Evolutionary conservation across 768 basidiomycete genomes (phyloP).

Genomic region (Cystobasidiopsis lactophilus): DNA sequence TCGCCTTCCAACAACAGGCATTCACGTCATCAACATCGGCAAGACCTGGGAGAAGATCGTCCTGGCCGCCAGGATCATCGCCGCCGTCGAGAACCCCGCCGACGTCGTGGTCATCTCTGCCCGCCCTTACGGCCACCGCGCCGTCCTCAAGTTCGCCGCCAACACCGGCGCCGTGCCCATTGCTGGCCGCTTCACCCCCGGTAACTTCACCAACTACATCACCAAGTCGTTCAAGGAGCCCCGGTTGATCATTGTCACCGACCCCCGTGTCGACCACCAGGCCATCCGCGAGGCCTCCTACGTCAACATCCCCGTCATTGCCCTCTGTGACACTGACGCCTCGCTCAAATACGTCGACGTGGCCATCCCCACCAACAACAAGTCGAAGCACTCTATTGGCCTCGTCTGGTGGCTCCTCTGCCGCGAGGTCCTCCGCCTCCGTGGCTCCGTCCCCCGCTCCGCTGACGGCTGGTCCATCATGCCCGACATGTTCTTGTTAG

Average conservation of each 20-base stretch:
- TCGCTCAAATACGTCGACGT: conserved; percentile 94
- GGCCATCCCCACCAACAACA: conserved; percentile 98
- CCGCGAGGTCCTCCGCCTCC: conserved; percentile 86
- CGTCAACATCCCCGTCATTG: conserved; percentile 99
- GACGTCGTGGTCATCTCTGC: conserved; percentile 96
- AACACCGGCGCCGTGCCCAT: conserved; percentile 98
- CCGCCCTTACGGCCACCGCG: conserved; percentile 96
- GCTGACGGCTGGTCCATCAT: conserved; percentile 91
- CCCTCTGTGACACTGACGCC: conserved; percentile 95
- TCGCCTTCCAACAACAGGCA: conserved; percentile 35
- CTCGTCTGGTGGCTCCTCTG: conserved; percentile 94
- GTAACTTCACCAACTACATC: conserved; percentile 99
- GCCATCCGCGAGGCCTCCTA: conserved; percentile 99
- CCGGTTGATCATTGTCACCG: conserved; percentile 90
- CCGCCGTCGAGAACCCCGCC: conserved; percentile 74
- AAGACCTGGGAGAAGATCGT: conserved; percentile 99
- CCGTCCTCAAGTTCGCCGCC: conserved; percentile 92
- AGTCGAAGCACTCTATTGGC: conserved; percentile 89
- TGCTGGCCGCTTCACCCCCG: conserved; percentile 96
- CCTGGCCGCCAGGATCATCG: conserved; percentile 89
- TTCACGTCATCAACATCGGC: conserved; percentile 92
- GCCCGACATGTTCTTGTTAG: conserved; percentile 29
- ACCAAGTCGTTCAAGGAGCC: conserved; percentile 85
- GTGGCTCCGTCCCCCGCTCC: conserved; percentile 78
- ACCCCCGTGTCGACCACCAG: conserved; percentile 98